Evolutionary conservation across 2,329 filamentous ascomycete genomes (phyloP).

Genomic region (Colletotrichum karsti): DNA sequence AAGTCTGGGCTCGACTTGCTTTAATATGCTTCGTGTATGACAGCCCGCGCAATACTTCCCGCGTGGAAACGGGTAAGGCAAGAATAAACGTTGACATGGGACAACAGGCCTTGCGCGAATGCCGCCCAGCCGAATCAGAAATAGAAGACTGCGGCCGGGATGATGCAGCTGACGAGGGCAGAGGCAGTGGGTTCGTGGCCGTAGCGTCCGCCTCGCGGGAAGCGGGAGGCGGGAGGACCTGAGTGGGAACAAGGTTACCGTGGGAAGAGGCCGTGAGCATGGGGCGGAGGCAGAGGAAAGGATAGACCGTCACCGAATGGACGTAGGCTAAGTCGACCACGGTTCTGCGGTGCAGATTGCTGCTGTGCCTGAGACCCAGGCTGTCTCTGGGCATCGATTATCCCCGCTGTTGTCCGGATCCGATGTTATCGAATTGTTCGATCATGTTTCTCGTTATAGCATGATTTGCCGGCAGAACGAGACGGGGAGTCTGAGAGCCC

Average conservation of each 20-base stretch:
- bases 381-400: constrained; percentile 21
- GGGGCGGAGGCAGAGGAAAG: constrained; percentile 1
- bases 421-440: constrained; percentile 8
- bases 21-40: constrained; percentile 40
- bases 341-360: constrained; percentile 3
- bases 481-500: constrained; percentile 26
- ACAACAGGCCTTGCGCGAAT: constrained; percentile 5
- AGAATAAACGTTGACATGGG: constrained; percentile 32
- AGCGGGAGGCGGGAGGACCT: constrained; percentile 27
- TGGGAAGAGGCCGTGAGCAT: not conserved
- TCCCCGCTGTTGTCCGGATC: not conserved
- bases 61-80: constrained; percentile 23
- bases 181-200: constrained; percentile 33
- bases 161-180: constrained; percentile 30
- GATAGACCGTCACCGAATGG: not conserved
- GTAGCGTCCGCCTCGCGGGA: constrained; percentile 27
- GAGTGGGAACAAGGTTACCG: constrained; percentile 16
- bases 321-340: constrained; percentile 11
- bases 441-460: constrained; percentile 15
- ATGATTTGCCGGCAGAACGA: constrained; percentile 27
- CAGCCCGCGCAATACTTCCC: constrained; percentile 28
- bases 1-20: constrained; percentile 32
- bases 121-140: constrained; percentile 19
- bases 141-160: constrained; percentile 22
- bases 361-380: constrained; percentile 21